phyloP scores from a whole-genome alignment of 352 stramenopile genomes.

The Globisporangium barbulae region DNA sequence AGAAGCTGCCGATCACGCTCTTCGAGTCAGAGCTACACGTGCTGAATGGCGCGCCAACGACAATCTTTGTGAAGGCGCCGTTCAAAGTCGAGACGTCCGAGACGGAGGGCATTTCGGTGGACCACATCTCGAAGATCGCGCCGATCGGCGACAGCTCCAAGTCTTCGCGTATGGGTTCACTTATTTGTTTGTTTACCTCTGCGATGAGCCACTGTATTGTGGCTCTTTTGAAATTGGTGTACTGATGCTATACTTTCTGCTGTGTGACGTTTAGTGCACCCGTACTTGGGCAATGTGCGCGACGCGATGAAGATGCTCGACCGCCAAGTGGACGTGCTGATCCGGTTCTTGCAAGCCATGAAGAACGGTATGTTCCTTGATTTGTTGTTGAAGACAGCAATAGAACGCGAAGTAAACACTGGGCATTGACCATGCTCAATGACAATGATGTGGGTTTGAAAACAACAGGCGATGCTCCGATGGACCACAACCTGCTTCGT shows the following conservation, averaged over 20 bases:
- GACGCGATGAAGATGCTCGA: constrained; percentile 87
- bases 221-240: background rate
- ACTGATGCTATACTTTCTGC: constrained; percentile 9
- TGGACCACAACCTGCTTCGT: constrained; percentile 78
- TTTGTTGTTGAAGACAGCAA: background rate
- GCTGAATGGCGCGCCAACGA: constrained; percentile 80
- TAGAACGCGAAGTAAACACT: no score
- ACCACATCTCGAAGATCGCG: constrained; percentile 88
- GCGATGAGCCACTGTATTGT: background rate
- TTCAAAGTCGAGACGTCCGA: constrained; percentile 89
- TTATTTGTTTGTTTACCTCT: constrained; percentile 4
- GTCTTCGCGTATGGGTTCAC: constrained; percentile 50
- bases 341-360: constrained; percentile 69
- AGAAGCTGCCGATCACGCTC: constrained; percentile 84
- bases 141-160: constrained; percentile 63
- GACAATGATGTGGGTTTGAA: background rate
- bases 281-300: constrained; percentile 73
- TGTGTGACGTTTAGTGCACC: constrained; percentile 52
- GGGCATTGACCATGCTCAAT: no score
- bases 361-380: constrained; percentile 41
- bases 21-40: constrained; percentile 88
- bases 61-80: constrained; percentile 86
- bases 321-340: constrained; percentile 72
- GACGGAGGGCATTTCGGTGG: constrained; percentile 83
- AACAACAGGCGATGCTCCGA: constrained; percentile 46